Base-by-base conservation (phyloP, 2,329 filamentous ascomycete species). In the Colletotrichum tofieldiae region DNA sequence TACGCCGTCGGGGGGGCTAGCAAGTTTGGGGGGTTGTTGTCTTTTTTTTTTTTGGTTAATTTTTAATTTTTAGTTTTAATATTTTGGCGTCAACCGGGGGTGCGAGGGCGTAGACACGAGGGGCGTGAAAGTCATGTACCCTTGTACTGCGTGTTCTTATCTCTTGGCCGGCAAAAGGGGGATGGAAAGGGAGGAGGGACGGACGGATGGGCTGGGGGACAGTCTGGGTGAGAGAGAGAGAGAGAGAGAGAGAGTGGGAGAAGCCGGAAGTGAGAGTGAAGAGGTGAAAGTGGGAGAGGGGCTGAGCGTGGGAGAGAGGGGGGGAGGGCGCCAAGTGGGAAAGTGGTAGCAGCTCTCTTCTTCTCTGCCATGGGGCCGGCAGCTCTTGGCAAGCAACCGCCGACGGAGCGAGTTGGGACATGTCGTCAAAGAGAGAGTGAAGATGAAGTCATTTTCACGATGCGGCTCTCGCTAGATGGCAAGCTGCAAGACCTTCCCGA, bases 371-470 rank as follows among this genome's bases (percentile, higher is more conserved):
- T 32, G 29, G 29, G 29, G 29, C 12, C 5, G 20, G 20, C 39
- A 26, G 41, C 61, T 32, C 68, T 71, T 71, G 68, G 68, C 56
- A 58, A 45, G 41, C 43, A n/a, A 47, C 59, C 43, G 32, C 59
- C 43, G 37, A 26, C 39, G 37, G 14, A 63, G 60, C 18, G 26
- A 41, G 26, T 20, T 23, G 23, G 14, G 26, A 41, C 26, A 49
- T 18, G 47, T 41, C n/a, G 60, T 52, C 43, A 51, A 55, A 20
- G 8, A 29, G 41, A 49, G 6, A n/a, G 26, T 14, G 23, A 39
- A 29, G n/a, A 39, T 49, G 54, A 60, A 60, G 64, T 60, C 64
- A 58, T 66, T 9, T 59, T 51, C 54, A 58, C 26, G 64, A 66
- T 67, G 65, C 55, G 65, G 65, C 65, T 67, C 65, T 26, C 47